Conservation (phyloP, 768 basidiomycete species). For the Russula vinacea region DNA sequence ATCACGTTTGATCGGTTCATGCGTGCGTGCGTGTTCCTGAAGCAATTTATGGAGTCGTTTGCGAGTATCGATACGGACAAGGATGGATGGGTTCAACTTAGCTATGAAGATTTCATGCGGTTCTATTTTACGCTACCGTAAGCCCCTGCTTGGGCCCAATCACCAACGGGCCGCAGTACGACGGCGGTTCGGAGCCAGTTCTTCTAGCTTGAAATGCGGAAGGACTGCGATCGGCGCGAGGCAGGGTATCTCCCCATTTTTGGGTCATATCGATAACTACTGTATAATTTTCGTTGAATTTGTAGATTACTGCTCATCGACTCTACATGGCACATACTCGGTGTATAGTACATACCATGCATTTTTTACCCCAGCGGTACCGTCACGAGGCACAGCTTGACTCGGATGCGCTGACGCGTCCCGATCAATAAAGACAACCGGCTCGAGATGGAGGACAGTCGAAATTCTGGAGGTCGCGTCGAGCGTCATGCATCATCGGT, state of each 20-base stretch:
- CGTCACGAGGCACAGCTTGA: too few relatives aligned
- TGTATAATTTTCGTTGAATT: background rate
- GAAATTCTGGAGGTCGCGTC: too few relatives aligned
- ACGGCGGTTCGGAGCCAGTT: background rate
- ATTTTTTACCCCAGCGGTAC: too few relatives aligned
- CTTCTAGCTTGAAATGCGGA: background rate
- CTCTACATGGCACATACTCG: too few relatives aligned
- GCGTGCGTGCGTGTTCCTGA: slow-evolving; percentile 77
- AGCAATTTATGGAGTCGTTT: slow-evolving; percentile 74
- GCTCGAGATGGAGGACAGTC: too few relatives aligned
- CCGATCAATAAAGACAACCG: too few relatives aligned
- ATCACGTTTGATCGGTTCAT: slow-evolving; percentile 87
- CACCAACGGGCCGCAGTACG: background rate
- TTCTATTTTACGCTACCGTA: slow-evolving; percentile 60
- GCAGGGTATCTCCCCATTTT: too few relatives aligned
- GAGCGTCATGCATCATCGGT: too few relatives aligned
- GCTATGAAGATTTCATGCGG: slow-evolving; percentile 68
- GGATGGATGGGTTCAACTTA: slow-evolving; percentile 62
- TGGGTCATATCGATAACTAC: background rate
- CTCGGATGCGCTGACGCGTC: too few relatives aligned
- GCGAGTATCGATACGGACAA: slow-evolving; percentile 58
- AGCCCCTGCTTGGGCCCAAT: background rate
- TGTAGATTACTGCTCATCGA: background rate
- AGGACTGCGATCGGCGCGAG: too few relatives aligned
- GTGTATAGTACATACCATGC: too few relatives aligned